These are phyloP conservation scores for Trichoderma harzianum DNA, from an alignment of 2,329 filamentous ascomycete genomes.

Conservation along the genomic window DNA sequence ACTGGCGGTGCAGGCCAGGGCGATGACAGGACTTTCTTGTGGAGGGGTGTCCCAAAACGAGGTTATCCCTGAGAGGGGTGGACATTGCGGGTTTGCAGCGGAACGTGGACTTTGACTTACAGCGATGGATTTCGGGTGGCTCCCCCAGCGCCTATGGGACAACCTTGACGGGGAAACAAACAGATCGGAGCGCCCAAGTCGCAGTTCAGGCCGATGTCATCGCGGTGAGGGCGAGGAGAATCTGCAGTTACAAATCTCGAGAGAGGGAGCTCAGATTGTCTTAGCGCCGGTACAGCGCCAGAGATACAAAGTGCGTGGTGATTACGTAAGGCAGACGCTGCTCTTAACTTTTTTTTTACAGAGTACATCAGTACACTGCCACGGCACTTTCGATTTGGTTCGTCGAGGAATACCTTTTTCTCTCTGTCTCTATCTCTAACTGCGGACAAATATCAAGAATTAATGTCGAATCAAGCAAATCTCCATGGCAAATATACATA, in stretches of 20 bases:
- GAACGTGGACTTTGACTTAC: constrained; percentile 22
- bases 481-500: background rate
- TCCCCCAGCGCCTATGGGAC: constrained; percentile 12
- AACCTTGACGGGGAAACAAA: background rate
- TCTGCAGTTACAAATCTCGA: constrained; percentile 19
- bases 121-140: constrained; percentile 16
- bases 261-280: constrained; percentile 23
- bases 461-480: background rate
- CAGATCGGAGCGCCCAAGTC: constrained; percentile 14
- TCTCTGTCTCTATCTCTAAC: background rate
- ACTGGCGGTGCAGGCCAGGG: background rate
- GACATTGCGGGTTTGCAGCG: constrained; percentile 18
- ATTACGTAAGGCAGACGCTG: constrained; percentile 19
- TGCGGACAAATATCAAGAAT: background rate
- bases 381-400: background rate
- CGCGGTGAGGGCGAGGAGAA: constrained; percentile 15
- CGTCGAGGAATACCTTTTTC: background rate
- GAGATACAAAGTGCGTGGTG: constrained; percentile 21
- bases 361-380: background rate
- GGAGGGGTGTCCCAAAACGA: constrained; percentile 19
- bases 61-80: constrained; percentile 19
- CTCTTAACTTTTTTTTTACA: background rate
- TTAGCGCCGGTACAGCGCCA: constrained; percentile 26
- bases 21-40: constrained; percentile 16
- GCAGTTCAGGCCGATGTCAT: constrained; percentile 24